phyloP scores from a whole-genome alignment of 2,329 filamentous ascomycete species.

The Xylaria sp. region DNA sequence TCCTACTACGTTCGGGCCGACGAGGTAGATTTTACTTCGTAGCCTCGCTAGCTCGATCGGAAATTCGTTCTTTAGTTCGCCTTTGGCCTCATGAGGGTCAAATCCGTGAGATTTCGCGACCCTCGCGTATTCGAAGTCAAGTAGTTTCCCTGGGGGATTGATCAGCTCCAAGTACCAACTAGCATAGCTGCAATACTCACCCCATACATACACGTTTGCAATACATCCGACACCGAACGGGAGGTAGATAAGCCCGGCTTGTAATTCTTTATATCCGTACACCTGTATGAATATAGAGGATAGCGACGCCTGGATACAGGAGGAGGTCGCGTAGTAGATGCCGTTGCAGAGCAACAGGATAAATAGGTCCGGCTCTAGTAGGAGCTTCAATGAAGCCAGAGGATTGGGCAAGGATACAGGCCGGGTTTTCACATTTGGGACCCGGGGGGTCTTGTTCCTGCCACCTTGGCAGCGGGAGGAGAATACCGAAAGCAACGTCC shows the following conservation, averaged over 20 bases:
- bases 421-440: not conserved
- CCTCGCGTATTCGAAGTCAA: constrained; percentile 33
- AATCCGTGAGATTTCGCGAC: constrained; percentile 16
- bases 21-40: constrained; percentile 27
- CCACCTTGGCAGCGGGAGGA: not conserved
- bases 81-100: not conserved
- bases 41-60: constrained; percentile 37
- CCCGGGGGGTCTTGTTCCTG: not conserved
- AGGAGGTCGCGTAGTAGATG: constrained; percentile 43
- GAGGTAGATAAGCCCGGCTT: not conserved
- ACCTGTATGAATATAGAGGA: constrained; percentile 41
- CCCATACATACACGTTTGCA: constrained; percentile 38
- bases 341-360: constrained; percentile 40
- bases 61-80: constrained; percentile 16
- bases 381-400: constrained; percentile 32
- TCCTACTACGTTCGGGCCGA: constrained; percentile 12
- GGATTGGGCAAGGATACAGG: constrained; percentile 32
- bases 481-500: constrained; percentile 20
- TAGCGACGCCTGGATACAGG: constrained; percentile 41
- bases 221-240: constrained; percentile 27
- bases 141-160: constrained; percentile 13
- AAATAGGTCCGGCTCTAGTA: constrained; percentile 28
- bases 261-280: constrained; percentile 33
- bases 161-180: constrained; percentile 5
- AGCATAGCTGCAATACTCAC: constrained; percentile 11